Evolutionary conservation across 805 yeast genomes (phyloP), one percentile per base, ranked within the genome.

Genomic region (Myxozyma melibiosi): DNA sequence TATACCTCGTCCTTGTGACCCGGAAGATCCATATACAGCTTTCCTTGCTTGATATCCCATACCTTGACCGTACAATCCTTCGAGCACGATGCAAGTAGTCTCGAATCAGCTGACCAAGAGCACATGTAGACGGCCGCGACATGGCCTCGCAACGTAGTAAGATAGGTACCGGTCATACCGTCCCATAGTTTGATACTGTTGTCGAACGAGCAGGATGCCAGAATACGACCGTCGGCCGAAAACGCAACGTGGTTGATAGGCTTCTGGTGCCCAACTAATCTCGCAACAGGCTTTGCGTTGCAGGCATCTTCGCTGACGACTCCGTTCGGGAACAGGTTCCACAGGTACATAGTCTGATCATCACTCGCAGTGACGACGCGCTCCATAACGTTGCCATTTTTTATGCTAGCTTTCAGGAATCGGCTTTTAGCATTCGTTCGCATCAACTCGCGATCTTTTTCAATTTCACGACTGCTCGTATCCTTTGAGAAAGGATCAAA

Each of bases 231-330:
- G 71, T 94, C 97, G 2, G 99, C 99, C 2, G 96, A 88, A 68
- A 92, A 94, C 13, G 90, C 84, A 11, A 94, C 99, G 71, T 92
- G 97, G 68, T 94, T 94, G 20, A 94, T 98, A 28, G 92, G 78
- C 73, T 94, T 94, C 70, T 94, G 99, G 73, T 94, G 99, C 27
- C 99, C 99, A 1, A 97, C 90, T 94, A 94, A 87, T 68, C 99
- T 81, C 54, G 90, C 84, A 5, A 94, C 71, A 0, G 99, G 99
- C 70, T 91, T 94, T 37, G 79, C 77, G 1, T 85, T 76, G 70
- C 83, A 86, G 8, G 34, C 33, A n/a, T 50, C 54, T 16, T 38
- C 51, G 14, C 43, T 47, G 16, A 30, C 46, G 2, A 20, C 9
- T 27, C 62, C 62, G 18, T 30, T 40, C 4, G 62, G 62, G 48